phyloP scores from a whole-genome alignment of 1,284 basidiomycete genomes.

The Coniferiporia weirii region DNA sequence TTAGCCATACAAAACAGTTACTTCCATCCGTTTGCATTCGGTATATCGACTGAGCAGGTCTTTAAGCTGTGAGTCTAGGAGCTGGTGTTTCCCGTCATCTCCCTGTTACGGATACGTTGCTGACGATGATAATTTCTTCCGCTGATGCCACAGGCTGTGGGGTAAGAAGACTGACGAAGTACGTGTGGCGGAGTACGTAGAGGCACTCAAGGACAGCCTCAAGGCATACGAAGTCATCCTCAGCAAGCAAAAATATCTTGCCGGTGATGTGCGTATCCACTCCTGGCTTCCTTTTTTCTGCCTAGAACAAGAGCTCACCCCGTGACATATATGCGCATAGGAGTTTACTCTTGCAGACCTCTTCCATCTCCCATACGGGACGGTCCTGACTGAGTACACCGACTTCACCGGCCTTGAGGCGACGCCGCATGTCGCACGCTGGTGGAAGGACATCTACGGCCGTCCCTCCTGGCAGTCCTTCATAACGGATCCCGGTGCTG shows the following conservation, averaged over 20 bases:
- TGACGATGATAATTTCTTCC: too few relatives aligned
- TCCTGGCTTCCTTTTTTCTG: not conserved
- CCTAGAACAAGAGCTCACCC: not conserved
- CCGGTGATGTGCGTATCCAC: slow-evolving; percentile 33
- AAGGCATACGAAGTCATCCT: slow-evolving; percentile 44
- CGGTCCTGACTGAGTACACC: not conserved
- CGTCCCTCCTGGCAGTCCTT: slow-evolving; percentile 8
- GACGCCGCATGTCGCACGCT: slow-evolving; percentile 15
- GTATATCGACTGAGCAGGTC: slow-evolving; percentile 36
- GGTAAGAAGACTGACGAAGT: slow-evolving; percentile 22
- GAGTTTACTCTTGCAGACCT: slow-evolving; percentile 16
- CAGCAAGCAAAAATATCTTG: slow-evolving; percentile 42
- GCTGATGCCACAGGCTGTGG: not conserved
- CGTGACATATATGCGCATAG: not conserved
- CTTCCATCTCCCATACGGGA: slow-evolving; percentile 12
- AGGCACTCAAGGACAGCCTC: slow-evolving; percentile 32
- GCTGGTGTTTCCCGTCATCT: not conserved
- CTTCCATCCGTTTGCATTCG: slow-evolving; percentile 42
- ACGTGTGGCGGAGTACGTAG: slow-evolving; percentile 24
- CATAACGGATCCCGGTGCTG: too few relatives aligned
- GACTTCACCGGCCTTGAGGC: slow-evolving; percentile 1
- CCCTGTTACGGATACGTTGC: not conserved
- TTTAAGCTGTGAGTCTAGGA: not conserved
- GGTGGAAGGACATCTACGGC: slow-evolving; percentile 20
- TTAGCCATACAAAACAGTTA: slow-evolving; percentile 31